These are phyloP conservation scores for Globisporangium spiculum DNA, from an alignment of 352 stramenopile species.

Conservation along the genomic window DNA sequence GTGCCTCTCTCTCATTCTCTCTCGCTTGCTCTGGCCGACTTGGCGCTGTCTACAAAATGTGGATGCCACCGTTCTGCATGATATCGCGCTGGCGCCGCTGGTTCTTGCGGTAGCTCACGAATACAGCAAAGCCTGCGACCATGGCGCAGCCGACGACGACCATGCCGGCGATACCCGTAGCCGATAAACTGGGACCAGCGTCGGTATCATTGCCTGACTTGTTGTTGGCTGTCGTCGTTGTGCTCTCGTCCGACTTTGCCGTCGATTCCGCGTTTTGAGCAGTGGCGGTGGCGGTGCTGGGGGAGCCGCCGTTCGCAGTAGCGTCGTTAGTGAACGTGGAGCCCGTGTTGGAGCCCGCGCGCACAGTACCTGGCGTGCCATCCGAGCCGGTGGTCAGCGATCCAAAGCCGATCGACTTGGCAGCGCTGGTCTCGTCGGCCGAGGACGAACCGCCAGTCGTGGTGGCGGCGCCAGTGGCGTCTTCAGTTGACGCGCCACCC, in stretches of 20 bases:
- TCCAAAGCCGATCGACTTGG: constrained; percentile 18
- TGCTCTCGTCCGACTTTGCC: background rate
- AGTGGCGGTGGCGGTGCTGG: constrained; percentile 6
- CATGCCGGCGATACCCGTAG: constrained; percentile 51
- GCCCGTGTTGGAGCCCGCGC: constrained; percentile 12
- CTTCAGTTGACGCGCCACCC: background rate
- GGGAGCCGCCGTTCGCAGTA: background rate
- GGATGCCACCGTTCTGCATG: constrained; percentile 60
- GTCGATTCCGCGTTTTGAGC: constrained; percentile 7
- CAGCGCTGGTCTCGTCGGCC: background rate
- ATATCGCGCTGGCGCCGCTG: constrained; percentile 74
- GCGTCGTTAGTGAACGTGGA: constrained; percentile 21
- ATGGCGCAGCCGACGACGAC: constrained; percentile 55
- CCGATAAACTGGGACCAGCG: constrained; percentile 34
- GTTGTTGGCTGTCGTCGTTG: constrained; percentile 30
- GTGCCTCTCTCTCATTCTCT: background rate
- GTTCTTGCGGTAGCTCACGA: constrained; percentile 74
- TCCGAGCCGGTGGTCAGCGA: constrained; percentile 9
- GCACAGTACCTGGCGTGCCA: constrained; percentile 13
- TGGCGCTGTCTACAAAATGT: constrained; percentile 24
- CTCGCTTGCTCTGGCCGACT: background rate
- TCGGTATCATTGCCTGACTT: constrained; percentile 11
- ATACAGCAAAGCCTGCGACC: constrained; percentile 40
- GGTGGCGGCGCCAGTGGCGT: background rate
- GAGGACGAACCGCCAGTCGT: constrained; percentile 1